A percentile compares a stretch with the other conserved stretches of the same genome.
Conservation (phyloP, 495 filamentous ascomycete species). For the Aspergillus carlsbadensis region DNA sequence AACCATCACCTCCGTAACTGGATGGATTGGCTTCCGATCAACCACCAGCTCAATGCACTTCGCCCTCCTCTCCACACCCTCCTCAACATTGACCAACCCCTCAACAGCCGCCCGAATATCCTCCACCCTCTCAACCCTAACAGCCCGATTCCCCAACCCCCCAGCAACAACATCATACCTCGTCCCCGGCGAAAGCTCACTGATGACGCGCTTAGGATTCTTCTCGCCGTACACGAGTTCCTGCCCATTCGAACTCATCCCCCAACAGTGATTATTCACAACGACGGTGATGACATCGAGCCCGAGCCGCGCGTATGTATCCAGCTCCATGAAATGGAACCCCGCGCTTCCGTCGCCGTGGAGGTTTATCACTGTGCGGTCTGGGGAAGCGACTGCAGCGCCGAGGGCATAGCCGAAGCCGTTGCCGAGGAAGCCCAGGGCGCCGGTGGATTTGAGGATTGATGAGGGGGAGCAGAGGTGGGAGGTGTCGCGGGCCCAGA, state of each 20-base stretch:
- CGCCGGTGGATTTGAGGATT: slow-evolving; percentile 23
- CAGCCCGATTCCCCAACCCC: slow-evolving; percentile 23
- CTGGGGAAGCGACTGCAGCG: slow-evolving; percentile 24
- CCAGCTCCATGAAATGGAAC: slow-evolving; percentile 32
- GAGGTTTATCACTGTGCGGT: slow-evolving; percentile 22
- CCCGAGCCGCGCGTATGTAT: slow-evolving; percentile 26
- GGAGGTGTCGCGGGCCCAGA: slow-evolving; percentile 21
- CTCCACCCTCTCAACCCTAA: slow-evolving; percentile 7
- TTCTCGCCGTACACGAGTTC: slow-evolving; percentile 24
- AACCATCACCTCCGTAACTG: slow-evolving; percentile 28
- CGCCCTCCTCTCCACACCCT: slow-evolving; percentile 13
- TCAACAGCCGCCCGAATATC: slow-evolving; percentile 19
- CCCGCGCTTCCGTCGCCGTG: slow-evolving; percentile 31
- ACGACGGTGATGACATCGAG: slow-evolving; percentile 28
- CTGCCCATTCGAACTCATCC: slow-evolving; percentile 31
- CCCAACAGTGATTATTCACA: slow-evolving; percentile 30
- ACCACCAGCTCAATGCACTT: slow-evolving; percentile 27
- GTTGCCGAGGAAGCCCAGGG: slow-evolving; percentile 27
- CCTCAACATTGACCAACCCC: not conserved
- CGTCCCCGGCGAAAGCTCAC: slow-evolving; percentile 22
- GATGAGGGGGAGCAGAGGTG: slow-evolving; percentile 11
- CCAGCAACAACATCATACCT: slow-evolving; percentile 26
- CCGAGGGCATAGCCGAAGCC: slow-evolving; percentile 29
- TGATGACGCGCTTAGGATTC: slow-evolving; percentile 19
- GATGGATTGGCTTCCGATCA: slow-evolving; percentile 28